Evolutionary conservation across 2,329 filamentous ascomycete genomes (phyloP), one percentile per base, ranked within the genome.

Genomic region (Ceratocystiopsis sp.): DNA sequence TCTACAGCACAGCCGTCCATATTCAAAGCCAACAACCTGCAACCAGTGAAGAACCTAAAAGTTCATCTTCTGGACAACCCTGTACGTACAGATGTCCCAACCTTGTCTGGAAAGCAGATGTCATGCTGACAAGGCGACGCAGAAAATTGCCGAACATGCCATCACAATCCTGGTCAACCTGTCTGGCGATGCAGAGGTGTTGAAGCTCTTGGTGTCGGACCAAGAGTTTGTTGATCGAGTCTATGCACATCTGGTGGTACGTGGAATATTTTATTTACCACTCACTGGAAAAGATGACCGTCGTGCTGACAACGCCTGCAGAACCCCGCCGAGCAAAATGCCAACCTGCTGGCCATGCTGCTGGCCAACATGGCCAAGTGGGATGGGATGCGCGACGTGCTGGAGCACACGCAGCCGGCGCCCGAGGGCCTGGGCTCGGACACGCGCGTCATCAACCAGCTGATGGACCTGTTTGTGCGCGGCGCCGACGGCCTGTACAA

Each of bases 381-480:
- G 48, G 78, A 89, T 51, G 69, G 68, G 7, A 61, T 94, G 45
- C 80, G 80, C 50, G 69, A 70, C 37, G 66, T 95, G 5, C 61
- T 89, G 12, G 66, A 68, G 5, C 66, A 81, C 44, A 81, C 80
- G 54, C 80, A 85, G 49, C 64, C 71, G 8, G 59, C 79, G 0
- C 81, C 85, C 3, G 72, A 77, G 44, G 67, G 69, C n/a, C 71
- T 94, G 8, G 77, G 75, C 7, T 80, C 75, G 1, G 83, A 84
- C 36, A 71, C 78, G 34, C 68, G 75, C 46, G 78, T 84, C 5
- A 74, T 96, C 53, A 86, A 95, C 59, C 91, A 96, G 61, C 67
- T 98, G 29, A 76, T 98, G 59, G 91, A 96, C 59, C 80, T 93
- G 53, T 98, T 98, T 57, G 91, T 96, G 57, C 93, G 91, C 64